Evolutionary conservation across 768 basidiomycete species (phyloP), one percentile per base, ranked within the genome.

Genomic region (Tylopilus vinaceipallidus): DNA sequence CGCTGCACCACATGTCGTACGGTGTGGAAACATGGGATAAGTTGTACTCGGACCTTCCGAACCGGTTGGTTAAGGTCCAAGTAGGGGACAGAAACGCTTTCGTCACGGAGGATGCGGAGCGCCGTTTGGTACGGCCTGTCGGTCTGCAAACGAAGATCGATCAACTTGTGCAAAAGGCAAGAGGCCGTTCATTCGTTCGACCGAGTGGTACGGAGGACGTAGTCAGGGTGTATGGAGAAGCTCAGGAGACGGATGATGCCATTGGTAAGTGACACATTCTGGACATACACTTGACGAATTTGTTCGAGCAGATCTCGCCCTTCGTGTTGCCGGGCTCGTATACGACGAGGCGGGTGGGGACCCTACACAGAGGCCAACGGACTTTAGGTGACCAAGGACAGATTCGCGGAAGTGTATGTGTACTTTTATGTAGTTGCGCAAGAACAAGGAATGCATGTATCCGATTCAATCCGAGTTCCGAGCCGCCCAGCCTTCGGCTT

Each of bases 191-290:
- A 23, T 99, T 99, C 62, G 97, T 98, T 16, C 71, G 97, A 49
- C 97, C 97, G 3, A 95, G 93, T 67, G 97, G 97, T 9, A 99
- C 97, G 20, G 97, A 99, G 68, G 95, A 99, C 62, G 95, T 95
- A 22, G 97, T 99, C 6, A 79, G 97, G 50, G 94, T 99, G 14
- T 99, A 98, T 63, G 97, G 95, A 1, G 97, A 99, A 67, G 95
- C 97, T 1, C 75, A 74, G 39, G 71, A 81, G 35, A 81, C 79
- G 52, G 68, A 79, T 13, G 84, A 87, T 58, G 91, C 88, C 17
- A 92, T 95, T 66, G 89, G 95, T 97, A 57, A 41, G 58, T 45
- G 46, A 26, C 39, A 42, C 30, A 30, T 29, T 34, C 26, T 44
- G 29, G 35, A 33, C 19, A 22, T 14, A 37, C 1, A 23, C 9